Base-by-base conservation (phyloP, 176 grass and related monocot genomes). In the Eleusine coracana region DNA sequence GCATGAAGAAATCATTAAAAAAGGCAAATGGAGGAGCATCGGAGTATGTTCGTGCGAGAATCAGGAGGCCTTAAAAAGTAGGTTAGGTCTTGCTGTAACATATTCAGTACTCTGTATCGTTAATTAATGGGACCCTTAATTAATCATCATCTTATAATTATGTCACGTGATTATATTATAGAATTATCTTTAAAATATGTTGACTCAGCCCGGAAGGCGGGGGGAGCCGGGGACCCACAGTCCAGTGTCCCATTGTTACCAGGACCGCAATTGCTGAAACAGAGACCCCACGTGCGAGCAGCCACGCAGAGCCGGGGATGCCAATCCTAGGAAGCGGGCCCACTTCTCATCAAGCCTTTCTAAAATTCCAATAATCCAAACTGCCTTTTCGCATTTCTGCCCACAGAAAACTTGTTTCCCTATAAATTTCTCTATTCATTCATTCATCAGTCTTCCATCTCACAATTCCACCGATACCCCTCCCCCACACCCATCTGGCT, bases 401-500 rank as follows among this genome's bases (percentile, higher is more conserved):
- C 4, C 60, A 18, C 39, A 27, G 31, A 10, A 52, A 74, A 75
- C 17, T 34, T 68, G 44, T 44, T 45, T 56, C 2, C 7, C 2
- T 40, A 41, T 49, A 68, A 76, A 68, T 36, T 54, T 42, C 41
- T 50, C 73, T 42, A 3, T 34, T 34, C 52, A 3, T 34, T 34
- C 52, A 3, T 40, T 15, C 84, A 27, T 61, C 21, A 11, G 38
- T 58, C 11, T 48, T 80, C 58, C 81, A 1, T 18, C 54, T 56
- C 42, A 56, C 71, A 51, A 34, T 6, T 59, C 63, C 55, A 38
- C 25, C 66, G 46, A 52, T 28, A 79, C 59, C 45, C 51, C 62
- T 60, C 39, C 37, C 38, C 77, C 49, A 34, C 51, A 31, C 58
- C 46, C 27, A 21, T 73, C 67, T 73, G 73, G 79, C 68, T 59